These are phyloP conservation scores for Pseudoperonospora humuli DNA, from an alignment of 352 stramenopile species.

Conservation along the genomic window DNA sequence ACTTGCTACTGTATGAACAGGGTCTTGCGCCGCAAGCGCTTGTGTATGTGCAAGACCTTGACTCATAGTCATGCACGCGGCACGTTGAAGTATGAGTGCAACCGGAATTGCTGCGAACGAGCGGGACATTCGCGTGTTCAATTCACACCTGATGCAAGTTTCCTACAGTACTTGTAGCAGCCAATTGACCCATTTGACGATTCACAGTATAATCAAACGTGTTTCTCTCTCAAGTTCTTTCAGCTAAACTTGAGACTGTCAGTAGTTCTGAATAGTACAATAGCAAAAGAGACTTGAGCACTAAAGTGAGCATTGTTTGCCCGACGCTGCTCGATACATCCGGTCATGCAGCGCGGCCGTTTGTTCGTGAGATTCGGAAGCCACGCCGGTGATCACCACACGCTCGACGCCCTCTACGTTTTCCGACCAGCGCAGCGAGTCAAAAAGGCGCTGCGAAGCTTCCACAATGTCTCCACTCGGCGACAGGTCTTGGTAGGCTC, in stretches of 20 bases:
- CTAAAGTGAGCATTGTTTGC: constrained; percentile 49
- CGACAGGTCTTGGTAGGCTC: constrained; percentile 79
- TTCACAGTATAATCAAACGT: no score
- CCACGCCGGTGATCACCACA: constrained; percentile 61
- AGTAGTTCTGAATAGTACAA: constrained; percentile 16
- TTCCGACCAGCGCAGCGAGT: constrained; percentile 79
- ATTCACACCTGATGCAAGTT: no score
- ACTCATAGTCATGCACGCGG: constrained; percentile 56
- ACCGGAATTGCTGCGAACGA: constrained; percentile 7
- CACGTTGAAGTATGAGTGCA: not conserved
- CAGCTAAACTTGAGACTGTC: no score
- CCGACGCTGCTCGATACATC: constrained; percentile 76
- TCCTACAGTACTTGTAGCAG: no score
- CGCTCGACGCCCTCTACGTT: constrained; percentile 57
- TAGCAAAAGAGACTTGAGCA: constrained; percentile 3
- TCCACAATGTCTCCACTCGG: constrained; percentile 51
- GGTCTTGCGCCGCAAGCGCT: constrained; percentile 65
- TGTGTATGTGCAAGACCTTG: constrained; percentile 77
- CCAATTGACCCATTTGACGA: no score
- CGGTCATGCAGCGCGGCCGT: constrained; percentile 71
- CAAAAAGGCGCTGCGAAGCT: constrained; percentile 76
- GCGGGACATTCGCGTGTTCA: constrained; percentile 1
- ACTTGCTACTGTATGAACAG: constrained; percentile 25
- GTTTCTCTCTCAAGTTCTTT: no score
- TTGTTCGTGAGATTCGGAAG: constrained; percentile 48